Conservation (phyloP, 2,329 filamentous ascomycete species). For the Akanthomyces muscarius region DNA sequence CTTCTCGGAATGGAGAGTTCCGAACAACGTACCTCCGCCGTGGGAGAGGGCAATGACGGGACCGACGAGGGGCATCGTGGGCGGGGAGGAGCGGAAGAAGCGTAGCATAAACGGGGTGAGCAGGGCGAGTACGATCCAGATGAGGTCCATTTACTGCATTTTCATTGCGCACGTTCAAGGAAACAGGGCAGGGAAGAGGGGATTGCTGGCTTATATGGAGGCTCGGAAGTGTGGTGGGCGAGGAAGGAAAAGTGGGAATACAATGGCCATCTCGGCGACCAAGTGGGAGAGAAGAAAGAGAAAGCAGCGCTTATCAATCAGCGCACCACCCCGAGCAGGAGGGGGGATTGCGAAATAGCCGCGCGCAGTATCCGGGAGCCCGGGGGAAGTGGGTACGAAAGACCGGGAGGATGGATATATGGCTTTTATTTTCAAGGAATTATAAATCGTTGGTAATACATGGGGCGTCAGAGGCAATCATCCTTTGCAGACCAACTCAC, state of each 20-base stretch:
- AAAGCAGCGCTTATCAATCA: slow-evolving; percentile 10
- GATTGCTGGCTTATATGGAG: neutral
- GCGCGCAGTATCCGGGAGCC: too few species aligned
- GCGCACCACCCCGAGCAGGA: too few species aligned
- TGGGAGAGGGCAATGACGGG: slow-evolving; percentile 48
- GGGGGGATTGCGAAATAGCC: too few species aligned
- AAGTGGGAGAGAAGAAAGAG: neutral
- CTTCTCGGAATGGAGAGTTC: neutral
- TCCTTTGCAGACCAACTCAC: too few species aligned
- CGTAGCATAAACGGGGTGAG: neutral
- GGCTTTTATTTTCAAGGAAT: too few species aligned
- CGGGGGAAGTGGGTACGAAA: too few species aligned
- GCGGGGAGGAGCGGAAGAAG: neutral
- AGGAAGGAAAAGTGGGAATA: neutral
- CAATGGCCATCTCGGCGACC: neutral
- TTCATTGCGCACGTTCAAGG: too few species aligned
- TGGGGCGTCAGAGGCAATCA: neutral
- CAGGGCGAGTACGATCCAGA: slow-evolving; percentile 8
- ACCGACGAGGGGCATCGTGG: slow-evolving; percentile 36
- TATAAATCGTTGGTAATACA: too few species aligned
- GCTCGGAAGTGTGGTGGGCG: neutral
- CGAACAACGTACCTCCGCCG: slow-evolving; percentile 38
- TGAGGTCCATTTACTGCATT: slow-evolving; percentile 5
- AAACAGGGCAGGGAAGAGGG: neutral
- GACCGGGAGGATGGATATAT: too few species aligned